Evolutionary conservation across 306 rosid genomes (phyloP).

Genomic region (Trichosanthes truncata): DNA sequence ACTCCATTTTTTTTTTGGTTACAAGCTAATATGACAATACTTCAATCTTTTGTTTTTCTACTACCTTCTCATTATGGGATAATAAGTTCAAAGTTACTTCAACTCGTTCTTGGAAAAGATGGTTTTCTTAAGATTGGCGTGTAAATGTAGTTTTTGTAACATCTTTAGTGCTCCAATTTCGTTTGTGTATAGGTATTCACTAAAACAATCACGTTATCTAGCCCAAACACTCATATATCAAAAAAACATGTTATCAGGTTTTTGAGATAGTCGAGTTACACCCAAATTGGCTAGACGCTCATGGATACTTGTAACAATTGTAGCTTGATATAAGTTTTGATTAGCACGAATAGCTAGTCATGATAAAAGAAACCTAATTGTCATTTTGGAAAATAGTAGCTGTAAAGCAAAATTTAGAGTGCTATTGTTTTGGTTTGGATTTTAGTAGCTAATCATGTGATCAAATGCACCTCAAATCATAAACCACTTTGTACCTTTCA

Average conservation of each 20-base stretch:
- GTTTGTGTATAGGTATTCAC: not conserved
- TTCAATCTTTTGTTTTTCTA: not conserved
- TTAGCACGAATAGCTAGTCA: not conserved
- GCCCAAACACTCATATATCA: not conserved
- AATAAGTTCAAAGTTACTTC: not conserved
- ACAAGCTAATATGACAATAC: not conserved
- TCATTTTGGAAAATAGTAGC: not conserved
- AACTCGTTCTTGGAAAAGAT: not conserved
- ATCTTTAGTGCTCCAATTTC: not conserved
- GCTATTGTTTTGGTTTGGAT: not conserved
- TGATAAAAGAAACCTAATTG: not conserved
- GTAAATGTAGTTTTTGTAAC: not conserved
- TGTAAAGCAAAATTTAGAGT: not conserved
- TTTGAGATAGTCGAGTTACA: too few relatives aligned
- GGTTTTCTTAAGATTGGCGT: not conserved
- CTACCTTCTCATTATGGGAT: not conserved
- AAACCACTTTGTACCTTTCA: not conserved
- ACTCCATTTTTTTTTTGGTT: not conserved
- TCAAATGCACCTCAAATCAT: not conserved
- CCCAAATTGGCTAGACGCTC: too few relatives aligned
- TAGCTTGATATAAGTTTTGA: not conserved
- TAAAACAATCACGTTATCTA: not conserved
- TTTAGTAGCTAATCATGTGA: not conserved
- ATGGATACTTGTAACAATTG: not conserved
- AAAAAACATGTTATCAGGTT: too few relatives aligned